Evolutionary conservation across 2,329 filamentous ascomycete species (phyloP), one percentile per base, ranked within the genome.

Genomic region (Diaporthe sp.): DNA sequence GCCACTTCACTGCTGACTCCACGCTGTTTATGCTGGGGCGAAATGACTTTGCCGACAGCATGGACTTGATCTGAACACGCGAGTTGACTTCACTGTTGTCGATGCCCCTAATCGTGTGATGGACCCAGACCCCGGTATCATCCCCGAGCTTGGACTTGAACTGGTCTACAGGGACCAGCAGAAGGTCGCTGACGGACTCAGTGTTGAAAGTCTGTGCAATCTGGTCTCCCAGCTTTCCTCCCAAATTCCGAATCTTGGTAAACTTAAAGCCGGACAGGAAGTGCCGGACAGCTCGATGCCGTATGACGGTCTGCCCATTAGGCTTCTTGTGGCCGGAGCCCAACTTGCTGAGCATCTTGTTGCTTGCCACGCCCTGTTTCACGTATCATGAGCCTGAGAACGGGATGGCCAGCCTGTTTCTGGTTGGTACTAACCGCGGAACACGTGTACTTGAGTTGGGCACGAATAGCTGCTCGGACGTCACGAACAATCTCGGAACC

Each of bases 11-110:
- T 1, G 93, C 96, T 82, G 97, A 94, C 30, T 97, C 95, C 25
- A 90, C 85, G 2, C 88, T 93, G 78, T 92, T 94, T 81, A 98
- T 96, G 73, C 89, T 91, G 0, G 97, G 97, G 35, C 94, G 89
- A 80, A 99, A 99, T 0, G 95, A 97, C 82, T 99, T 99, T 28
- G 97, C 96, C 1, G 95, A 98, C 19, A 98, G 87, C 96, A 99
- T 98, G 22, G 94, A 97, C 82, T 98, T 98, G 86, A 98, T 98
- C 80, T 97, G 94, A 1, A 95, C 98, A 69, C 96, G 89, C 38
- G 95, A 90, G 80, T 95, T 98, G 77, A 99, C 95, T 83, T 98
- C 96, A 79, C 93, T 97, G 67, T 87, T 86, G 82, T 99, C 97
- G 76, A 96, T 91, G 1, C 97, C 97, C 15, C 97, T 91, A 71